A percentile compares a stretch with the other conserved stretches of the same genome.
These are phyloP conservation scores for Bacterosira constricta DNA, from an alignment of 108 stramenopile species.

Conservation along the genomic window DNA sequence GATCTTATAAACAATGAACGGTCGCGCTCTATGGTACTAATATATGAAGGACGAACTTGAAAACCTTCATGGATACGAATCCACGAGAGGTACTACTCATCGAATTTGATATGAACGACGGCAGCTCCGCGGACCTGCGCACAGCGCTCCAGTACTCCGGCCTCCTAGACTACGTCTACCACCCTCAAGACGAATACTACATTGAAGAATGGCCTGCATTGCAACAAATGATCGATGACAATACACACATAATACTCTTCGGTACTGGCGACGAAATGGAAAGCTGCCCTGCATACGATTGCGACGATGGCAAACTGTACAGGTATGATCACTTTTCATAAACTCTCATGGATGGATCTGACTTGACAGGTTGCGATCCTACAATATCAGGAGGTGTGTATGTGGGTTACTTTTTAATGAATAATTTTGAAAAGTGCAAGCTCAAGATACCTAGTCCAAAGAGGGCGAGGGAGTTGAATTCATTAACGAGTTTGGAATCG, in stretches of 20 bases:
- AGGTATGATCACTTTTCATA: slow-evolving; percentile 24
- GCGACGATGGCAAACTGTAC: slow-evolving; percentile 35
- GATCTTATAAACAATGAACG: slow-evolving; percentile 12
- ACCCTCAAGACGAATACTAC: not conserved
- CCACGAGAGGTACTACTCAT: slow-evolving; percentile 62
- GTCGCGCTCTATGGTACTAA: not conserved
- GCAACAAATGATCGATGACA: slow-evolving; percentile 27
- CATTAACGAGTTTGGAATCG: slow-evolving; percentile 31
- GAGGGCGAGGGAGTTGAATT: slow-evolving; percentile 44
- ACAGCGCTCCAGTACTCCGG: slow-evolving; percentile 23
- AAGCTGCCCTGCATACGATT: slow-evolving; percentile 10
- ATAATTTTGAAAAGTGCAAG: slow-evolving; percentile 53
- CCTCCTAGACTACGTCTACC: slow-evolving; percentile 16
- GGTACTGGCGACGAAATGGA: slow-evolving; percentile 26
- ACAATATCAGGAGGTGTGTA: slow-evolving; percentile 6
- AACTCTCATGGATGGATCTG: not conserved
- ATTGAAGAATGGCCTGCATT: slow-evolving; percentile 35
- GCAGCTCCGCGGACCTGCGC: slow-evolving; percentile 10
- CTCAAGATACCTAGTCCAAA: slow-evolving; percentile 28
- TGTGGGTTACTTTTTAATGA: slow-evolving; percentile 55
- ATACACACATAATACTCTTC: slow-evolving; percentile 29
- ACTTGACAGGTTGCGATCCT: not conserved
- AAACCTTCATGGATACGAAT: slow-evolving; percentile 26
- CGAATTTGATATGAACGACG: slow-evolving; percentile 59
- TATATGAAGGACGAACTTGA: not conserved